Base-by-base conservation (phyloP, 768 basidiomycete species). In the Leccinum sublutescens region DNA sequence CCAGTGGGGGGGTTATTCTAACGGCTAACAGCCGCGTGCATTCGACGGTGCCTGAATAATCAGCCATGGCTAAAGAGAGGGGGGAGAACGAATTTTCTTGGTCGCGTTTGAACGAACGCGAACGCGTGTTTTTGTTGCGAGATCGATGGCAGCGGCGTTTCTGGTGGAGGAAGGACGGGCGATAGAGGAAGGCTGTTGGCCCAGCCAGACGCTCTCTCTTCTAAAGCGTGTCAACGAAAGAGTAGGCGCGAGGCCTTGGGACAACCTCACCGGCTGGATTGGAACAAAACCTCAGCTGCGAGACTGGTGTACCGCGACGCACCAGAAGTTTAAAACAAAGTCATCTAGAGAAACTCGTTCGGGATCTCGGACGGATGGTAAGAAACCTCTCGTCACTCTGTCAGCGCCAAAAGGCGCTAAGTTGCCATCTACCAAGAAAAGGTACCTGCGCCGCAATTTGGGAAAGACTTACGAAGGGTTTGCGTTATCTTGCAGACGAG, bases 311-410 rank as follows among this genome's bases (percentile, higher is more conserved):
- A 45, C 43, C 43, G n/a, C 25, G 4, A 62, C 70, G 0, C 57
- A 73, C 72, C 43, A 65, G 72, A 0, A 64, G 43, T 66, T 65
- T 49, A 72, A 60, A 57, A 63, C 64, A 54, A 68, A 56, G 57
- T 75, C 72, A 45, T 73, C 72, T 29, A 69, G 12, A 34, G 12
- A 34, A 34, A 2, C 11, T 34, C 11, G 31, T 5, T 5, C 33
- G 12, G 33, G 2, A 14, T 14, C 33, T 34, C 33, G 33, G 33
- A 34, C 33, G 33, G 5, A 34, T 12, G 5, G 4, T 12, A 33
- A 34, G 33, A 14, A 14, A 34, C 12, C 33, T 12, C 12, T 34
- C 33, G 33, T 34, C 33, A 12, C 33, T 12, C 33, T 14, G 33
- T 34, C 33, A 34, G 5, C 0, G 33, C 33, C 33, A 34, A 4